Conservation (phyloP, 345 rosid species). For the Bruguiera sexangula region DNA sequence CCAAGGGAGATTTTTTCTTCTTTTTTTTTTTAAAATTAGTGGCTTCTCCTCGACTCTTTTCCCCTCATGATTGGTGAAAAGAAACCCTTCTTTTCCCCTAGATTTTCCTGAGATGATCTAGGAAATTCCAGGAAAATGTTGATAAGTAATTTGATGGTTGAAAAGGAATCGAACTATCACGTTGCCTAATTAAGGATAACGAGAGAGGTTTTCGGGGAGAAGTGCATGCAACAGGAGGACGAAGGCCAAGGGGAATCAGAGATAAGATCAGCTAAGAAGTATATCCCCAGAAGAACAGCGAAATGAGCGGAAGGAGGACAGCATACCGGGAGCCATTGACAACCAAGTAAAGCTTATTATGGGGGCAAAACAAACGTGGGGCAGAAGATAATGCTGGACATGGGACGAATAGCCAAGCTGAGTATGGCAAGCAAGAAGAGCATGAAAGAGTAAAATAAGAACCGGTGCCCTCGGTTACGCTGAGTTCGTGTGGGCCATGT, state of each 20-base stretch:
- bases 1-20: too few species aligned
- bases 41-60: too few species aligned
- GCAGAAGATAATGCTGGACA: neutral
- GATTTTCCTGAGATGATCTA: too few species aligned
- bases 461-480: too few species aligned
- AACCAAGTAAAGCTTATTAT: slow-evolving; percentile 44
- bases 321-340: neutral
- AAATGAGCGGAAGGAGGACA: neutral
- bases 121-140: too few species aligned
- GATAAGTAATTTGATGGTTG: too few species aligned
- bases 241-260: slow-evolving; percentile 9
- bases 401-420: neutral
- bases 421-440: slow-evolving; percentile 1
- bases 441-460: too few species aligned
- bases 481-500: too few species aligned
- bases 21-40: too few species aligned
- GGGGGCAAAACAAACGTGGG: slow-evolving; percentile 23
- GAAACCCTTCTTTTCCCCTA: too few species aligned
- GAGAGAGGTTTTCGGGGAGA: slow-evolving; percentile 19
- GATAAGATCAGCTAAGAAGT: slow-evolving; percentile 3
- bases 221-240: slow-evolving; percentile 16
- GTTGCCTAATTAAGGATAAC: slow-evolving; percentile 14
- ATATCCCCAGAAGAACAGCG: neutral
- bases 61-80: too few species aligned
- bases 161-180: neutral